phyloP scores from a whole-genome alignment of 805 yeast genomes.

The Metschnikowia arizonensis region DNA sequence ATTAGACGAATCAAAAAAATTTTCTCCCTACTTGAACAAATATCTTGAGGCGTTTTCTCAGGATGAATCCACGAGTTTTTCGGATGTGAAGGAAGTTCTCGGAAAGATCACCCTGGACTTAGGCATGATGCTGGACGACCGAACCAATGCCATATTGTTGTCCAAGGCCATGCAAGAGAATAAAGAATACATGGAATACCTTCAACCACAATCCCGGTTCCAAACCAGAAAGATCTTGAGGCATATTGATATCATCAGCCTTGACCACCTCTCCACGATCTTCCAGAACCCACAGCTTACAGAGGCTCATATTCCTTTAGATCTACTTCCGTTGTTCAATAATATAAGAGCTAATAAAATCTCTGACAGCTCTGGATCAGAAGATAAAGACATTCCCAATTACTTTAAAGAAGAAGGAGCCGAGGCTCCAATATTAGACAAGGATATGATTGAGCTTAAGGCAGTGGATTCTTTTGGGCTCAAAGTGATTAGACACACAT shows the following conservation, averaged over 20 bases:
- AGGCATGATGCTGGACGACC: constrained; percentile 42
- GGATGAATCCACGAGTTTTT: constrained; percentile 35
- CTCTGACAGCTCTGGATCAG: constrained; percentile 3
- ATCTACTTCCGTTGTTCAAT: constrained; percentile 28
- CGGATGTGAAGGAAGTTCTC: constrained; percentile 44
- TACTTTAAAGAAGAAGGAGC: constrained; percentile 31
- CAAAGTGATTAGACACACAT: constrained; percentile 71
- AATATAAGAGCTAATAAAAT: constrained; percentile 18
- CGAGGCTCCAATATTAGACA: constrained; percentile 44
- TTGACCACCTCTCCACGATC: constrained; percentile 39
- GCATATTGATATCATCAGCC: constrained; percentile 52
- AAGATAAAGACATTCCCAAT: constrained; percentile 13
- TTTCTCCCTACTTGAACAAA: constrained; percentile 65
- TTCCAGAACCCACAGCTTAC: constrained; percentile 24
- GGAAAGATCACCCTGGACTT: constrained; percentile 24
- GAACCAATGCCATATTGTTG: constrained; percentile 57
- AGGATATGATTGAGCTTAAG: constrained; percentile 50
- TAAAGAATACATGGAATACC: constrained; percentile 13
- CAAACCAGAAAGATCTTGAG: constrained; percentile 33
- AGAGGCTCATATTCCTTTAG: constrained; percentile 32
- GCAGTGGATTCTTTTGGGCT: constrained; percentile 77
- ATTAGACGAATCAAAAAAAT: constrained; percentile 37
- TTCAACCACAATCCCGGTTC: constrained; percentile 7
- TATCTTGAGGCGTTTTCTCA: constrained; percentile 46
- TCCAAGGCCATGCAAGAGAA: constrained; percentile 31